Evolutionary conservation across 1,139 yeast species (phyloP).

Genomic region (Maudiozyma humilis): DNA sequence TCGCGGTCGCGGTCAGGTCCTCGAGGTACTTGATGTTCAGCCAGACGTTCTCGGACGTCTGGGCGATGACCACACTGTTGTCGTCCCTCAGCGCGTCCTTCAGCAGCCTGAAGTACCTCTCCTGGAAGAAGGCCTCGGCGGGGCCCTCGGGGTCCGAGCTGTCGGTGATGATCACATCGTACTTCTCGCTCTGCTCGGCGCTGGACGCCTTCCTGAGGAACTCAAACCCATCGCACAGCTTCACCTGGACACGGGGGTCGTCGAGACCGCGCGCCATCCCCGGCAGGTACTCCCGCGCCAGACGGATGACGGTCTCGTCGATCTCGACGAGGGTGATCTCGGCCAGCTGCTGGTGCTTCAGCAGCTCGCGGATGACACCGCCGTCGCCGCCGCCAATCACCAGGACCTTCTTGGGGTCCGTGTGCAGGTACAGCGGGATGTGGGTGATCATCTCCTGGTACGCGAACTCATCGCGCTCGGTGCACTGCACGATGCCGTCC

Average conservation of each 20-base stretch:
- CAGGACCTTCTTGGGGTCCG: slow-evolving; percentile 68
- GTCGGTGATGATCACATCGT: slow-evolving; percentile 88
- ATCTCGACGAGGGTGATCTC: slow-evolving; percentile 79
- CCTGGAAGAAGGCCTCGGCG: slow-evolving; percentile 86
- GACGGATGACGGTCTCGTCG: slow-evolving; percentile 74
- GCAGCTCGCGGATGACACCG: slow-evolving; percentile 86
- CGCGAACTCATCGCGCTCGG: slow-evolving; percentile 90
- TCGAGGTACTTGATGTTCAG: slow-evolving; percentile 62
- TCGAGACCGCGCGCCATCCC: slow-evolving; percentile 64
- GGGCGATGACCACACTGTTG: slow-evolving; percentile 76
- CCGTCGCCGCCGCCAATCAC: slow-evolving; percentile 98
- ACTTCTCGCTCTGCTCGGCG: slow-evolving; percentile 39
- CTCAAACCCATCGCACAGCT: slow-evolving; percentile 84
- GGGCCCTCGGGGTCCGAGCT: slow-evolving; percentile 98
- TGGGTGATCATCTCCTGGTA: slow-evolving; percentile 95
- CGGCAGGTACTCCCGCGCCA: slow-evolving; percentile 70
- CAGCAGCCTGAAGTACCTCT: slow-evolving; percentile 68
- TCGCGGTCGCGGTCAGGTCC: slow-evolving; percentile 52
- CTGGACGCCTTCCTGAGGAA: slow-evolving; percentile 43
- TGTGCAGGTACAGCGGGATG: slow-evolving; percentile 78
- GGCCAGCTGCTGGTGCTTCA: slow-evolving; percentile 69
- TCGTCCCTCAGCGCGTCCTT: slow-evolving; percentile 57
- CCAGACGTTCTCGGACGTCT: slow-evolving; percentile 91
- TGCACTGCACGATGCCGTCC: slow-evolving; percentile 85
- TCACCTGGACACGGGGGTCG: slow-evolving; percentile 65